These are phyloP conservation scores for Luvunga scandens DNA, from an alignment of 345 rosid species.

Conservation along the genomic window DNA sequence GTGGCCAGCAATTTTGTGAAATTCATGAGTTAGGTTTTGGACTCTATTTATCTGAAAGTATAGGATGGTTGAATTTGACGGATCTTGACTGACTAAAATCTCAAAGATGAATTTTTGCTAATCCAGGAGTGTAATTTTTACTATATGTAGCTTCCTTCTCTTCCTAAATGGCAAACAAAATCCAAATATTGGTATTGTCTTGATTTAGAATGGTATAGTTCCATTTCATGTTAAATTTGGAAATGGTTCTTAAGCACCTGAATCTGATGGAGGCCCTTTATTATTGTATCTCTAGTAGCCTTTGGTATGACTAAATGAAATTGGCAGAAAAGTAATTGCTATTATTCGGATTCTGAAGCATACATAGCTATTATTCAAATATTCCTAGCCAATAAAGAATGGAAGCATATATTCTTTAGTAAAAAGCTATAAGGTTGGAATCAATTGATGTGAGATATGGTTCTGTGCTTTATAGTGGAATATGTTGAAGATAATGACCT, in stretches of 20 bases:
- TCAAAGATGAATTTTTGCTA: not conserved
- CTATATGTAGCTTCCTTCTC: not conserved
- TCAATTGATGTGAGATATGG: conserved; percentile 1
- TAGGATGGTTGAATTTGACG: not conserved
- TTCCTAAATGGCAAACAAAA: not conserved
- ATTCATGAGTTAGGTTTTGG: not conserved
- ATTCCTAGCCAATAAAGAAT: conserved; percentile 8
- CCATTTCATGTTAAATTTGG: not conserved
- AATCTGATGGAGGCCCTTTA: not conserved
- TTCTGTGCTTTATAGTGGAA: not conserved
- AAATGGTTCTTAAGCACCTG: conserved; percentile 2
- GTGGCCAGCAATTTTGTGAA: not conserved
- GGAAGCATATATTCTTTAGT: conserved; percentile 25
- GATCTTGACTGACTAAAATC: not conserved
- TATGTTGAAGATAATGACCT: not conserved
- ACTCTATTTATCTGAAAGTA: not conserved
- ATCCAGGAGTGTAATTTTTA: not conserved
- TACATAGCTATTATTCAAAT: not conserved
- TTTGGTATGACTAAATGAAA: conserved; percentile 8
- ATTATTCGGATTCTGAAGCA: conserved; percentile 28
- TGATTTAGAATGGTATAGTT: not conserved
- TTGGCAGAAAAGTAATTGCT: conserved; percentile 25
- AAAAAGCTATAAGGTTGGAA: conserved; percentile 15
- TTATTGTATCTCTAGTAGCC: not conserved
- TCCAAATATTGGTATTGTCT: not conserved